These are phyloP conservation scores for Pseudocercospora vitis DNA, from an alignment of 2,329 filamentous ascomycete genomes.

Conservation along the genomic window DNA sequence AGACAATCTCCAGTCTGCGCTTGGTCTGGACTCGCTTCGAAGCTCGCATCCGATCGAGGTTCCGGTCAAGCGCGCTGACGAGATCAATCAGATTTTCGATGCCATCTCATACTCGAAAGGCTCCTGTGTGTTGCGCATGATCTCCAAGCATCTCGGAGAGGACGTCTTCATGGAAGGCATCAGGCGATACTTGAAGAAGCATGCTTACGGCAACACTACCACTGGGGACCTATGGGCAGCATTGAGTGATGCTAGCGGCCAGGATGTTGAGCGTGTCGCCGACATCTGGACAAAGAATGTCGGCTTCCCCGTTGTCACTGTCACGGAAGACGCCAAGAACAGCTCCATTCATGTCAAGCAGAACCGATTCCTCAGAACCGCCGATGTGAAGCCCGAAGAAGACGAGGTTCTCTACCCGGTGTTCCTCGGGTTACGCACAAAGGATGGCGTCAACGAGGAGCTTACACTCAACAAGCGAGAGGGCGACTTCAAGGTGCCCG, in stretches of 20 bases:
- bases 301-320: constrained; percentile 85
- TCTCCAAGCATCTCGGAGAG: constrained; percentile 91
- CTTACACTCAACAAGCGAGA: constrained; percentile 73
- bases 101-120: constrained; percentile 97
- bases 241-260: constrained; percentile 82
- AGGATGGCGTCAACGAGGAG: constrained; percentile 76
- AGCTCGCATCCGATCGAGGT: constrained; percentile 97
- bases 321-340: constrained; percentile 70
- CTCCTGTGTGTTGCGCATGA: constrained; percentile 93
- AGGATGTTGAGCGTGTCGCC: constrained; percentile 87
- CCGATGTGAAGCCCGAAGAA: constrained; percentile 90
- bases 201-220: constrained; percentile 92
- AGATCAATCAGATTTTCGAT: constrained; percentile 98
- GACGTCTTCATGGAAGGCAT: constrained; percentile 91
- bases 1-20: constrained; percentile 83
- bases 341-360: constrained; percentile 84
- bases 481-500: constrained; percentile 71
- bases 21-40: constrained; percentile 83
- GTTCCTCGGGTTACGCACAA: constrained; percentile 80
- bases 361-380: constrained; percentile 90
- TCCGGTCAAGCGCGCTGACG: constrained; percentile 88
- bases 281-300: constrained; percentile 97
- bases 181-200: constrained; percentile 86
- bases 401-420: constrained; percentile 86
- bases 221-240: constrained; percentile 90